phyloP scores from a whole-genome alignment of 116 monocot species.

The Zostera marina region DNA sequence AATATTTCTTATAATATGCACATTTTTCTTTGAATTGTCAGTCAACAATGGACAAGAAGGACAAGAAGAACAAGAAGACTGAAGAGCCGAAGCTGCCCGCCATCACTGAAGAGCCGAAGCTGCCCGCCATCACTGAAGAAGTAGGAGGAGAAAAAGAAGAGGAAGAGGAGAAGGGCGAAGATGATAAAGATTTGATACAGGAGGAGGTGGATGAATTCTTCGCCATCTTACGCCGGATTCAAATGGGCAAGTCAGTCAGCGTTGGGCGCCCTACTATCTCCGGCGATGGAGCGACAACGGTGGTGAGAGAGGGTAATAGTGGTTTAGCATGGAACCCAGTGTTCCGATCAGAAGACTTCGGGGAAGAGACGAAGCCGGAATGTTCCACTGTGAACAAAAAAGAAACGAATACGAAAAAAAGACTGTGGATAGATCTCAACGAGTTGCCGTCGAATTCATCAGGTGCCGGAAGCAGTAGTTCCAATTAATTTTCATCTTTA shows the following conservation, averaged over 20 bases:
- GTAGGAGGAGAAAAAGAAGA: neutral
- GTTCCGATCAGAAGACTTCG: neutral
- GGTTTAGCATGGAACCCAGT: neutral
- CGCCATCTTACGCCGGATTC: conserved; percentile 5
- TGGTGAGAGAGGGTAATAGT: no score
- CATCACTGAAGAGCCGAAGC: neutral
- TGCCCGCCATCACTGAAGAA: neutral
- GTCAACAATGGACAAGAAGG: neutral
- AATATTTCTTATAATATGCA: no score
- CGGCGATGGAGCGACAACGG: neutral
- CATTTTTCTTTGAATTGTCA: no score
- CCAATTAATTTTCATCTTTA: no score
- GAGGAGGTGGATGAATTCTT: conserved; percentile 3
- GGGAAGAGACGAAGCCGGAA: neutral
- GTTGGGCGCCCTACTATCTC: neutral
- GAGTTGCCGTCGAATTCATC: no score
- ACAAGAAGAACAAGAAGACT: neutral
- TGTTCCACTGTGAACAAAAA: conserved; percentile 5
- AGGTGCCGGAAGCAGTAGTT: no score
- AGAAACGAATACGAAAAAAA: neutral
- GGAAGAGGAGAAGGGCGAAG: neutral
- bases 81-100: neutral
- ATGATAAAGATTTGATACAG: neutral
- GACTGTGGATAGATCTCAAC: neutral
- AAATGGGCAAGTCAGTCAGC: neutral